Base-by-base conservation (phyloP, 2,329 filamentous ascomycete species). In the Paecilomyces dactylethromorphus region DNA sequence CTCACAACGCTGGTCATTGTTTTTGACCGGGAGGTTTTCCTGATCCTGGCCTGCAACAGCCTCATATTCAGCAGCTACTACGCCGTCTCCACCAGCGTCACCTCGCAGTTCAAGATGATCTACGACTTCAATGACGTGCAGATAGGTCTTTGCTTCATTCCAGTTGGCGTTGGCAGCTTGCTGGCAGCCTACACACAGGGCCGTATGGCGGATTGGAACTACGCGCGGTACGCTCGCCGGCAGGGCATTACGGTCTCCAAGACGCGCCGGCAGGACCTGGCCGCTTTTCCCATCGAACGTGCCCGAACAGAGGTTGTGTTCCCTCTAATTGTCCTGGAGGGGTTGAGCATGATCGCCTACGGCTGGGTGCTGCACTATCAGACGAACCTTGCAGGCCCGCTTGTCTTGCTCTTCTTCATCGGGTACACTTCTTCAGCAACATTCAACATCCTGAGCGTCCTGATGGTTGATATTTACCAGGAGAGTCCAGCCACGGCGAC, bases 151-250 rank as follows among this genome's bases (percentile, higher is more conserved):
- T 69, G 67, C 59, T 75, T 72, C 60, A 65, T 76, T 3, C 70
- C 74, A 0, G 60, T 73, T 13, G 70, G 71, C 52, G 64, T 63
- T 12, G 67, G 68, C 3, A 62, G 62, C 0, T 55, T 65, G 10
- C 15, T 64, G 1, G 63, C 66, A n/a, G 60, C 66, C 5, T 63
- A 68, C 24, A 60, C 76, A 15, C 73, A 70, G 33, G 88, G 90
- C 4, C 78, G 79, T 1, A 63, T 85, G 7, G 80, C 90, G 33
- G 88, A 90, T 71, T 87, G 84, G 80, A 91, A 92, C 71, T 94
- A 89, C 70, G 81, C 85, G 6, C 83, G 88, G 45, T 81, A 86
- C 53, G 88, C 89, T 1, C 79, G 77, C 54, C 79, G 81, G 32
- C 76, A 87, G 15, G 85, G 85, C 5, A 78, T 91, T 59, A 75